Base-by-base conservation (phyloP, 1,139 yeast species). In the Blastobotrys elegans region DNA sequence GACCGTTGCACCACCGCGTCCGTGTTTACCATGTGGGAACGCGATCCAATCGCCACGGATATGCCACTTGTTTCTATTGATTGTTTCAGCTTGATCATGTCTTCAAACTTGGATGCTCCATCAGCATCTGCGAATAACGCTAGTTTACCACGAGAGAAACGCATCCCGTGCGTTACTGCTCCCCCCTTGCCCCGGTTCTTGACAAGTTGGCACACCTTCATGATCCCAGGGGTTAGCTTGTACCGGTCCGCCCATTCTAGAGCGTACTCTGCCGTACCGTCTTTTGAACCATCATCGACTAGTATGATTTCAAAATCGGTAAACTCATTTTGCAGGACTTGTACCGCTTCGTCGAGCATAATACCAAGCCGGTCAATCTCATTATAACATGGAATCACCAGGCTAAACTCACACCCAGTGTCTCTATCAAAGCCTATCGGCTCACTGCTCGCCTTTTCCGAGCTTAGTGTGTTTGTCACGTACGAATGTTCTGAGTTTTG, bases 151-250 rank as follows among this genome's bases (percentile, higher is more conserved):
- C 88, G 72, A 7, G 82, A 69, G 60, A 81, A 82, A 59, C 84
- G 76, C 67, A 92, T 72, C 3, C 98, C 98, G 64, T 92, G 97
- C 16, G 95, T 81, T 0, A 94, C 98, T 0, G 97, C 98, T 7
- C 98, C 98, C 18, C 98, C 98, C 67, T 92, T 92, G 26, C 98
- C 98, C 58, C 98, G 74, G 63, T 92, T 92, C 53, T 78, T 66
- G 34, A 69, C 77, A 52, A 92, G 73, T 55, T 75, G 76, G 26
- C 88, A 74, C 36, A 88, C 90, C 54, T 90, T 73, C 63, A 94
- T 60, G 38, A 74, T 73, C 45, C 81, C 85, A 0, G 89, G 82
- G 26, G 64, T 52, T 46, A 87, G 65, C 2, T 69, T 64, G 31
- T 60, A 54, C n/a, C 48, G 42, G 26, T 45, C 48, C 1, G 96